Evolutionary conservation across 1,139 yeast species (phyloP).

Genomic region (Casaregolazyma lundiana): DNA sequence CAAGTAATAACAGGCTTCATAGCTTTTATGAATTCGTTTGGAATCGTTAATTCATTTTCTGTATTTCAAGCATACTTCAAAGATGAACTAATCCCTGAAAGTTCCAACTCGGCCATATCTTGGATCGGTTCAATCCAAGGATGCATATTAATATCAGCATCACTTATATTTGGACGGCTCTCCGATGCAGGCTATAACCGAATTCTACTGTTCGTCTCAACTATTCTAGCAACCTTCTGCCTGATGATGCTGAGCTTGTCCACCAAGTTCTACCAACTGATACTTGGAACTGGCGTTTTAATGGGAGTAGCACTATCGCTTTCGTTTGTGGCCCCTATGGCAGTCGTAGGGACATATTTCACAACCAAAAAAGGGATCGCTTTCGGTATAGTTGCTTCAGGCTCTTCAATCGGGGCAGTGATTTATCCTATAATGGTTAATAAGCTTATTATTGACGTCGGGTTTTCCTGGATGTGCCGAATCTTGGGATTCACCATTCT

Average conservation of each 20-base stretch:
- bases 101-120: constrained; percentile 30
- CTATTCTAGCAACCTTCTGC: constrained; percentile 38
- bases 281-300: constrained; percentile 52
- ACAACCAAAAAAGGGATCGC: constrained; percentile 50
- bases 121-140: constrained; percentile 29
- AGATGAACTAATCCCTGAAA: constrained; percentile 41
- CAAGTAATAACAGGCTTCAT: constrained; percentile 38
- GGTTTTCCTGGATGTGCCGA: constrained; percentile 35
- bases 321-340: constrained; percentile 38
- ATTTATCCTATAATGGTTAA: constrained; percentile 31
- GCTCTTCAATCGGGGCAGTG: constrained; percentile 47
- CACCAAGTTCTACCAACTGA: constrained; percentile 47
- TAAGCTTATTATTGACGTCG: constrained; percentile 27
- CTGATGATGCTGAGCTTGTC: constrained; percentile 51
- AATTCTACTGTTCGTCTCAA: constrained; percentile 39
- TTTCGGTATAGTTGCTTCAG: constrained; percentile 52
- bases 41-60: constrained; percentile 56
- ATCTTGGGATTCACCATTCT: constrained; percentile 27
- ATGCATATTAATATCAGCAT: constrained; percentile 47
- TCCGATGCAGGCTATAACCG: constrained; percentile 37
- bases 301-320: constrained; percentile 46
- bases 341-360: constrained; percentile 46
- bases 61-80: constrained; percentile 58
- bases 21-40: constrained; percentile 52
- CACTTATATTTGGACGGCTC: constrained; percentile 38